Evolutionary conservation across 306 rosid genomes (phyloP).

Genomic region (Vigna unguiculata): DNA sequence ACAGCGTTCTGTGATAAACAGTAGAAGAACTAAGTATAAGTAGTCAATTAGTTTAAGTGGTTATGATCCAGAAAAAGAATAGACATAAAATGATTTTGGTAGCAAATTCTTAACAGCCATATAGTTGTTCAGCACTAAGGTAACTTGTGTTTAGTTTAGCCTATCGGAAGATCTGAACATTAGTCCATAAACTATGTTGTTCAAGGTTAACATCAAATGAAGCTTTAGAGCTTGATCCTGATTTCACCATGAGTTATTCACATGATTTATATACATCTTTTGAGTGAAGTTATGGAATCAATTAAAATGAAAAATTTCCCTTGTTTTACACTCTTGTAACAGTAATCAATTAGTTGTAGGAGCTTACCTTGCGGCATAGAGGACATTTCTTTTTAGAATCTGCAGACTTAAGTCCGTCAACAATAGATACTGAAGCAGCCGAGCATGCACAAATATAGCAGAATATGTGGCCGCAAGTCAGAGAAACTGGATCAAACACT

Average conservation of each 20-base stretch:
- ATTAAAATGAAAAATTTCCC: background rate
- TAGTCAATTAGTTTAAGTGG: background rate
- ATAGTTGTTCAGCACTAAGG: background rate
- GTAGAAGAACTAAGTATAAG: constrained; percentile 2
- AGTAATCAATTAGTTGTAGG: constrained; percentile 18
- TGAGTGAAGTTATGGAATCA: background rate
- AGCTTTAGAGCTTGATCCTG: constrained; percentile 11
- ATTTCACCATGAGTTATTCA: constrained; percentile 6
- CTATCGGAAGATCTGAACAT: background rate
- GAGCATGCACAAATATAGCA: constrained; percentile 92
- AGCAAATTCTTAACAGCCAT: background rate
- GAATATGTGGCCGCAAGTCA: constrained; percentile 91
- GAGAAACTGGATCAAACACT: constrained; percentile 94
- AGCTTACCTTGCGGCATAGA: constrained; percentile 80
- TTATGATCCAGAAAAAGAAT: background rate
- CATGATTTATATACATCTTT: background rate
- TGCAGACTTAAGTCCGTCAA: constrained; percentile 72
- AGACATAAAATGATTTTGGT: background rate
- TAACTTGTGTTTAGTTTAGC: background rate
- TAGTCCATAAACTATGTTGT: background rate
- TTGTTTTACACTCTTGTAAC: background rate
- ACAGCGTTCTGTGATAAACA: constrained; percentile 64
- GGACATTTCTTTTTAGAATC: constrained; percentile 76
- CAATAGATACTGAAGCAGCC: constrained; percentile 84
- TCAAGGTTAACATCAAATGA: background rate